Evolutionary conservation across 306 rosid genomes (phyloP), one percentile per base, ranked within the genome.

Genomic region (Canavalia gladiata): DNA sequence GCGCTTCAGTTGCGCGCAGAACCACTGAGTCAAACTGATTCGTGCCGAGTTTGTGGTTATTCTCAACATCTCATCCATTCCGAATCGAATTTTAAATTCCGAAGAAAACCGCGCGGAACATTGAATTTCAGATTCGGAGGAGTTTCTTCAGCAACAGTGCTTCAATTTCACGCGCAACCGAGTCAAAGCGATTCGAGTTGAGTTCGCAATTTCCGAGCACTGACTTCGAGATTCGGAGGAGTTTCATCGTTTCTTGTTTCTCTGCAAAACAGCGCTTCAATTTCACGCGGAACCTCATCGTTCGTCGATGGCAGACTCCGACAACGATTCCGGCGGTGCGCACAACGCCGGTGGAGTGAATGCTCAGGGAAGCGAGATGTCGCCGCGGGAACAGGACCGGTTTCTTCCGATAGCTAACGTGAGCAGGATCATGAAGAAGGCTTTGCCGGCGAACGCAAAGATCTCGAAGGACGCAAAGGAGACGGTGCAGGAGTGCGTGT

Each of bases 391-490:
- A 39, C 98, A 94, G 69, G 98, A 94, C 90, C 68, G 98, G 35
- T 82, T 92, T 30, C 82, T 94, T 4, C 98, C 98, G 37, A 94
- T 94, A 3, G 98, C 98, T 11, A 94, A 94, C 90, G 98, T 94
- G 81, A 90, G 98, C 84, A 86, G 98, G 83, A 94, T 94, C 84
- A 94, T 94, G 98, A 94, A 94, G 79, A 94, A 94, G 72, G 98
- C 97, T 0, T 82, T 94, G 1, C 98, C 98, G 6, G 97, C 94
- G 25, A 94, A 94, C 90, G 98, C 98, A 42, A 94, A 94, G 90
- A 94, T 94, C 84, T 94, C 98, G 3, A 94, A 94, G 73, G 98
- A 94, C 84, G 98, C 98, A 3, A 94, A 94, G 85, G 98, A 94
- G 87, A 94, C 95, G 6, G 98, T 94, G 37, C 98, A 94, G 65